Percentiles rank a stretch among this genome's conserved stretches.
phyloP scores from a whole-genome alignment of 2,329 filamentous ascomycete species.

The Cucurbitaria berberidis region DNA sequence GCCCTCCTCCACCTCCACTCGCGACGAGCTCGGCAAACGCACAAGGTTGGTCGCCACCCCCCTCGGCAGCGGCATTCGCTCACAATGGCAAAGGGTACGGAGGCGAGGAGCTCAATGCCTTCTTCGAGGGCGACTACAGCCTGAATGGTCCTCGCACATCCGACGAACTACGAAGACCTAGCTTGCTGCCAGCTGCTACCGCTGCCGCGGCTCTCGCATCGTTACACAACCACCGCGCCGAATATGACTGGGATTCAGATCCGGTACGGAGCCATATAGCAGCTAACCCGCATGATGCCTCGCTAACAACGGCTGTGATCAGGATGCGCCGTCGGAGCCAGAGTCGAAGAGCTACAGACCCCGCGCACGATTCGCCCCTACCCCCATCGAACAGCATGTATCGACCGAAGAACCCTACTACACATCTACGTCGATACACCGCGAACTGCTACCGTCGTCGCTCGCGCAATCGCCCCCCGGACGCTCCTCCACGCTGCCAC shows the following conservation, averaged over 20 bases:
- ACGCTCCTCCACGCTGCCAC: conserved; percentile 85
- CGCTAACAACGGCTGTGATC: conserved; percentile 31
- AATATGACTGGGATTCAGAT: conserved; percentile 57
- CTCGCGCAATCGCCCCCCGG: conserved; percentile 81
- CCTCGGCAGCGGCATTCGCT: conserved; percentile 42
- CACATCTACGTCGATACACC: conserved; percentile 63
- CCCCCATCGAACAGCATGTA: conserved; percentile 71
- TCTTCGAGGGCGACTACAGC: conserved; percentile 70
- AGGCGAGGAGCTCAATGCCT: conserved; percentile 66
- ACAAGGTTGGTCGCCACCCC: conserved; percentile 39
- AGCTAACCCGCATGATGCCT: conserved; percentile 10
- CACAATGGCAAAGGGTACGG: conserved; percentile 54
- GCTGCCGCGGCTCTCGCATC: conserved; percentile 88
- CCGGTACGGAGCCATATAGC: conserved; percentile 35
- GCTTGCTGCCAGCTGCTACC: conserved; percentile 70
- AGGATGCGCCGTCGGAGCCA: conserved; percentile 48
- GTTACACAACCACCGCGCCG: conserved; percentile 78
- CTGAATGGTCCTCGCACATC: conserved; percentile 70
- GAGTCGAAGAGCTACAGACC: conserved; percentile 48
- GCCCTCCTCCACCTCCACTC: conserved; percentile 60
- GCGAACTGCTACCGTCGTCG: conserved; percentile 83
- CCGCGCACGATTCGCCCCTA: conserved; percentile 49
- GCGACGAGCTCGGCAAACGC: conserved; percentile 47
- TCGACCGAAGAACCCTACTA: conserved; percentile 56
- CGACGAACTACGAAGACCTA: conserved; percentile 70